Conservation (phyloP, 345 rosid species). For the Euphorbia lathyris region DNA sequence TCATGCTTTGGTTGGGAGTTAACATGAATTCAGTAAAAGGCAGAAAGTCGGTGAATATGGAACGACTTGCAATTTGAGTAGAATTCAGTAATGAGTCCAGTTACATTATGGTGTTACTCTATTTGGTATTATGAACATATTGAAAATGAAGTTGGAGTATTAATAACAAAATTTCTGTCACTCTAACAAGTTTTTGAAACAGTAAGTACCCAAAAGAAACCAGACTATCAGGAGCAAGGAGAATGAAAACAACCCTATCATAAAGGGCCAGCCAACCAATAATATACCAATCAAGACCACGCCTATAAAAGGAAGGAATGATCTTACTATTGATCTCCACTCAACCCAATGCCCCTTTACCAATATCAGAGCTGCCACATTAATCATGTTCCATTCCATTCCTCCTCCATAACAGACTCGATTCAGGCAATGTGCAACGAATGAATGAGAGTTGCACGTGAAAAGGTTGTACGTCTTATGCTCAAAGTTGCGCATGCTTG, state of each 20-base stretch:
- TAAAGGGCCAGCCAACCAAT: slow-evolving; percentile 77
- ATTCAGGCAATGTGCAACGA: slow-evolving; percentile 72
- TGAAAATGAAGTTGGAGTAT: slow-evolving; percentile 4
- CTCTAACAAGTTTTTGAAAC: slow-evolving; percentile 51
- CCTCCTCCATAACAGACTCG: slow-evolving; percentile 66
- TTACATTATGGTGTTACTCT: neutral
- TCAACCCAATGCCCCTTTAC: slow-evolving; percentile 67
- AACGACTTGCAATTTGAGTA: slow-evolving; percentile 3
- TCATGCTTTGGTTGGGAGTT: no score
- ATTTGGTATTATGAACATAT: slow-evolving; percentile 20
- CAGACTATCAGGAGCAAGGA: slow-evolving; percentile 61
- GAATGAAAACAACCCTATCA: slow-evolving; percentile 64
- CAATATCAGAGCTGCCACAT: slow-evolving; percentile 58
- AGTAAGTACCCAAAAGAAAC: slow-evolving; percentile 68
- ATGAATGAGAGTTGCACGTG: slow-evolving; percentile 91
- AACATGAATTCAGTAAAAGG: no score
- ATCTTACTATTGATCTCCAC: slow-evolving; percentile 50
- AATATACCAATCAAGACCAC: slow-evolving; percentile 55
- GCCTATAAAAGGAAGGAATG: slow-evolving; percentile 66
- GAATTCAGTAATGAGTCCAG: slow-evolving; percentile 15
- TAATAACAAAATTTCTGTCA: slow-evolving; percentile 28
- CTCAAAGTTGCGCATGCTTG: slow-evolving; percentile 54
- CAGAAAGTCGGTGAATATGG: no score
- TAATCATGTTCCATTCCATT: slow-evolving; percentile 88
- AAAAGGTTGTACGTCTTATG: slow-evolving; percentile 80